A percentile compares a stretch with the other conserved stretches of the same genome.
phyloP scores from a whole-genome alignment of 768 basidiomycete species.

The Lactarius hatsudake region DNA sequence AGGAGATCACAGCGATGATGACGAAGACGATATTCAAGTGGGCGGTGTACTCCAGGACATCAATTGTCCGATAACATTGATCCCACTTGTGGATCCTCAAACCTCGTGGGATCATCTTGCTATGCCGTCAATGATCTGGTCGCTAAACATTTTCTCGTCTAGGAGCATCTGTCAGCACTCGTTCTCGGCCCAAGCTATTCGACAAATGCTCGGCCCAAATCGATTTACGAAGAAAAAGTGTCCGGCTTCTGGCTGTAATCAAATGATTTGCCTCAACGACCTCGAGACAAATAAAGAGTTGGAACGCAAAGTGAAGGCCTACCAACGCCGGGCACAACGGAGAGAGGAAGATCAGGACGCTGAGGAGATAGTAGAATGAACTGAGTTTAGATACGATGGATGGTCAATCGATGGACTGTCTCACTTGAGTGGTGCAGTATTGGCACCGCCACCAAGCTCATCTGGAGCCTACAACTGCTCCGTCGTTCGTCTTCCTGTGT shows the following conservation, averaged over 20 bases:
- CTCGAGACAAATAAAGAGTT: conserved; percentile 56
- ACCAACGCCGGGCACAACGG: conserved; percentile 49
- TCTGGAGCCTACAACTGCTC: neutral
- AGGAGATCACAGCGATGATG: conserved; percentile 75
- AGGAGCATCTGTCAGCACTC: conserved; percentile 77
- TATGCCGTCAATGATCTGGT: conserved; percentile 2
- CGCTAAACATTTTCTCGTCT: conserved; percentile 13
- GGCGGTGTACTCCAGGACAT: conserved; percentile 83
- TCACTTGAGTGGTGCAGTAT: neutral
- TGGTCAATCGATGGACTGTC: neutral
- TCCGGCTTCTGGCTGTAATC: conserved; percentile 71
- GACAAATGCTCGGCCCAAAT: conserved; percentile 51
- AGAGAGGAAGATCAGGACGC: conserved; percentile 38
- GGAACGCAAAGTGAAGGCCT: conserved; percentile 58
- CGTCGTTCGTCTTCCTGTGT: neutral
- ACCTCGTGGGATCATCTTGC: conserved; percentile 62
- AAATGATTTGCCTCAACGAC: conserved; percentile 49
- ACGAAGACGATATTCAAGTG: conserved; percentile 85
- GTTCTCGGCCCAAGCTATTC: conserved; percentile 72
- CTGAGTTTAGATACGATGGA: neutral
- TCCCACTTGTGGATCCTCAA: conserved; percentile 63
- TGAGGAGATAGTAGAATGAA: conserved; percentile 59
- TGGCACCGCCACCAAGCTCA: neutral
- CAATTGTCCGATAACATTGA: conserved; percentile 79
- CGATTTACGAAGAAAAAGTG: conserved; percentile 43